Conservation (phyloP, 192 early-diverging fungal species). For the Backusella parvicylindrica region DNA sequence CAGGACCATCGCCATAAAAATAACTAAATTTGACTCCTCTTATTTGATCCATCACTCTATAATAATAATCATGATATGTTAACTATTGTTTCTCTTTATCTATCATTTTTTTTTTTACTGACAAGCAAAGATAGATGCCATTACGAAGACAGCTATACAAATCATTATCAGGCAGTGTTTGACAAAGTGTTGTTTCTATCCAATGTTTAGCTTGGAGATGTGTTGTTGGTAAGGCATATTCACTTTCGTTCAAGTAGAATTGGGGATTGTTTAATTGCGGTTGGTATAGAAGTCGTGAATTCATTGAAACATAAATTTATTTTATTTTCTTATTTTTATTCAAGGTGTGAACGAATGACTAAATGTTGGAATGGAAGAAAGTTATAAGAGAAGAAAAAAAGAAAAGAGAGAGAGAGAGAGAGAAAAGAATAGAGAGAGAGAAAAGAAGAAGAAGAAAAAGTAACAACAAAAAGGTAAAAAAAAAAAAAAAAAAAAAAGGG, state of each 20-base stretch:
- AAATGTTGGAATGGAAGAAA: neutral
- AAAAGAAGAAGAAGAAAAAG: neutral
- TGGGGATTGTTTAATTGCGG: conserved; percentile 1
- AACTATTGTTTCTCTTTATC: conserved; percentile 58
- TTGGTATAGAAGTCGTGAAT: neutral
- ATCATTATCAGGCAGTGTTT: conserved; percentile 49
- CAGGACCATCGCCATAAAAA: neutral
- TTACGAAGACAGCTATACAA: conserved; percentile 65
- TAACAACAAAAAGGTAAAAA: neutral
- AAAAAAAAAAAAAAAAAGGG: neutral
- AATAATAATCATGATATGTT: conserved; percentile 36
- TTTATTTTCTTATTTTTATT: neutral
- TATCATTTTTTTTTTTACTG: conserved; percentile 41
- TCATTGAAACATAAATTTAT: neutral
- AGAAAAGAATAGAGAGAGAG: neutral
- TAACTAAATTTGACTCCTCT: neutral
- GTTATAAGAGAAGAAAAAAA: neutral
- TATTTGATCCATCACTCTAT: conserved; percentile 35
- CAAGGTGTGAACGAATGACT: neutral
- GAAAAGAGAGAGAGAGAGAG: conserved; percentile 2
- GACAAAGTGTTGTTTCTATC: conserved; percentile 18
- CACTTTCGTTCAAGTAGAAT: neutral
- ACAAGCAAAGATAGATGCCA: conserved; percentile 74
- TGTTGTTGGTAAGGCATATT: neutral
- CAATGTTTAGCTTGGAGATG: conserved; percentile 14